A percentile compares a stretch with the other conserved stretches of the same genome.
phyloP scores from a whole-genome alignment of 306 rosid species.

The Gleditsia sinensis region DNA sequence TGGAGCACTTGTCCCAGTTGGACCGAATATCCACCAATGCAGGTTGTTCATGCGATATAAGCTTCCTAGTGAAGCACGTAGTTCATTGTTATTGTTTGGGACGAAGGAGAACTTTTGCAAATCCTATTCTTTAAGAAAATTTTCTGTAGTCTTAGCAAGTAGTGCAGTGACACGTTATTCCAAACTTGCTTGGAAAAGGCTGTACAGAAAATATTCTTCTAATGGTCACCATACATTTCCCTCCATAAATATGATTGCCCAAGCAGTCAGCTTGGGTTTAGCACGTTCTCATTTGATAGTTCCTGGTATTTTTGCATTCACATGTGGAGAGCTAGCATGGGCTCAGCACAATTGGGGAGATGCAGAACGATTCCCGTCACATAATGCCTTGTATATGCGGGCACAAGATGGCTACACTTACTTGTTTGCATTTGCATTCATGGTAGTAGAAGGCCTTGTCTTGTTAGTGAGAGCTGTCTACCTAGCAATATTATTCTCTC shows the following conservation, averaged over 20 bases:
- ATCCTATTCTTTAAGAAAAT: slow-evolving; percentile 37
- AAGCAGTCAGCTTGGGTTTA: slow-evolving; percentile 71
- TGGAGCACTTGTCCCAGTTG: slow-evolving; percentile 44
- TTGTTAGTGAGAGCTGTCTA: slow-evolving; percentile 63
- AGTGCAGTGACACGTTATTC: slow-evolving; percentile 45
- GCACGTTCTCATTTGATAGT: slow-evolving; percentile 63
- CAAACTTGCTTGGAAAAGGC: slow-evolving; percentile 59
- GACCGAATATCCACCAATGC: slow-evolving; percentile 44
- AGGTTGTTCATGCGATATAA: slow-evolving; percentile 37
- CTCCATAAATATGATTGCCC: slow-evolving; percentile 61
- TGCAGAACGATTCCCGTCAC: slow-evolving; percentile 44
- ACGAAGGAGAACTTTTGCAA: slow-evolving; percentile 37
- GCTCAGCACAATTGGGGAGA: slow-evolving; percentile 50
- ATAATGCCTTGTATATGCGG: slow-evolving; percentile 57
- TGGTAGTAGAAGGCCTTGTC: slow-evolving; percentile 53
- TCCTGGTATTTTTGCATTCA: slow-evolving; percentile 69
- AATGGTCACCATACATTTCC: slow-evolving; percentile 35
- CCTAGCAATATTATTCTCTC: slow-evolving; percentile 69
- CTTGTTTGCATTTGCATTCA: slow-evolving; percentile 41
- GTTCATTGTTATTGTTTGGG: slow-evolving; percentile 38
- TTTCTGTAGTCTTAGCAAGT: slow-evolving; percentile 41
- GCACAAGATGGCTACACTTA: slow-evolving; percentile 72
- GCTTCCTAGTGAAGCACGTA: slow-evolving; percentile 34
- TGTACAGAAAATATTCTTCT: slow-evolving; percentile 43
- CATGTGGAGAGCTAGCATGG: slow-evolving; percentile 71